Conservation (phyloP, 2,329 filamentous ascomycete genomes). For the Acephala macrosclerotiorum region DNA sequence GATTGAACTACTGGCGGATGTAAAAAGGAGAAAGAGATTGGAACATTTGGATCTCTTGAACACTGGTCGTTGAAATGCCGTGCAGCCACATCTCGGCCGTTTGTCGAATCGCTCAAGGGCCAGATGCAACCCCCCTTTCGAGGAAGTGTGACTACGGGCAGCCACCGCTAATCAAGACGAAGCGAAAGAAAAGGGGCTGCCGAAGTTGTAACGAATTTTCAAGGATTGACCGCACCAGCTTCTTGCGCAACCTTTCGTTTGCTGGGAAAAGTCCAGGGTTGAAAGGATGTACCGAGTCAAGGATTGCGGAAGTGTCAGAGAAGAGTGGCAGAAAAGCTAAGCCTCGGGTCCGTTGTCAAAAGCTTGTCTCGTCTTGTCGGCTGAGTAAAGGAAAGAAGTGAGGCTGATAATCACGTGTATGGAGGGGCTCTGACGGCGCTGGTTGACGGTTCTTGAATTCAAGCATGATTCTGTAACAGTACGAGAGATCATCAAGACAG, state of each 20-base stretch:
- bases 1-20: not conserved
- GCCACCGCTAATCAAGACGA: not conserved
- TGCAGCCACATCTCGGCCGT: not conserved
- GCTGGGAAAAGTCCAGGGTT: not conserved
- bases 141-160: not conserved
- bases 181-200: constrained; percentile 7
- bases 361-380: not conserved
- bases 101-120: constrained; percentile 1
- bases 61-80: not conserved
- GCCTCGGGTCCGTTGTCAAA: not conserved
- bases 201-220: not conserved
- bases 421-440: not conserved
- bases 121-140: not conserved
- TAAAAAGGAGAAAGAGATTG: not conserved
- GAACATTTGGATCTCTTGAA: not conserved
- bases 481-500: not conserved
- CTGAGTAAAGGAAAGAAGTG: not conserved
- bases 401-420: not conserved
- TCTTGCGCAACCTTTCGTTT: not conserved
- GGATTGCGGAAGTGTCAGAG: not conserved
- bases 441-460: not conserved
- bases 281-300: not conserved
- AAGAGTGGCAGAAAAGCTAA: not conserved
- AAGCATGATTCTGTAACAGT: constrained; percentile 1
- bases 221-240: not conserved